Percentiles rank a stretch among this genome's conserved stretches.
These are phyloP conservation scores for Aspergillus neotritici DNA, from an alignment of 2,329 filamentous ascomycete genomes.

Conservation along the genomic window DNA sequence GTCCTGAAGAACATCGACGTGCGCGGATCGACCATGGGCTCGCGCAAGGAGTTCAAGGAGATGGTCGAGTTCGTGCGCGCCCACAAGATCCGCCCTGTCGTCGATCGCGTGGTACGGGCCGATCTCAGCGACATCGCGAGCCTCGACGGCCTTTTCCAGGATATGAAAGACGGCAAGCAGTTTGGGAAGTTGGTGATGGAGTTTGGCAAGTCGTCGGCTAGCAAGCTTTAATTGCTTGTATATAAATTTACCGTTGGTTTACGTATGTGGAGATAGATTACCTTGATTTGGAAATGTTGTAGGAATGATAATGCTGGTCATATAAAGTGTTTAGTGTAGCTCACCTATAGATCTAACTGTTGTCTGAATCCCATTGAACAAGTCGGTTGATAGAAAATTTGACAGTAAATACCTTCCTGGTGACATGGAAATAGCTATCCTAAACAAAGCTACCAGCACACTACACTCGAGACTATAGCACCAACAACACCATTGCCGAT, in stretches of 20 bases:
- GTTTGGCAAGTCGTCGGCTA: conserved; percentile 43
- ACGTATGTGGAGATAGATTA: too few relatives aligned
- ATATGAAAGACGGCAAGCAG: conserved; percentile 79
- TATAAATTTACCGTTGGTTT: too few relatives aligned
- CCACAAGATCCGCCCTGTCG: conserved; percentile 68
- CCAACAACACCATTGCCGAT: not conserved
- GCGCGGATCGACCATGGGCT: conserved; percentile 84
- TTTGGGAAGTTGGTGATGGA: conserved; percentile 91
- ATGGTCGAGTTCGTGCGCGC: conserved; percentile 78
- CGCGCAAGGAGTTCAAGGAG: conserved; percentile 77
- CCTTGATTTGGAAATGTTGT: not conserved
- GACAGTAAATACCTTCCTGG: too few relatives aligned
- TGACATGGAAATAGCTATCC: not conserved
- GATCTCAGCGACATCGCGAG: conserved; percentile 69
- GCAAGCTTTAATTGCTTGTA: conserved; percentile 34
- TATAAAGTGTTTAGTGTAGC: too few relatives aligned
- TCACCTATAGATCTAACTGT: too few relatives aligned
- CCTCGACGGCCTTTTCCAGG: conserved; percentile 78
- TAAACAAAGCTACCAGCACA: not conserved
- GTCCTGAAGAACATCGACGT: conserved; percentile 85
- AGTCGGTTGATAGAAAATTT: too few relatives aligned
- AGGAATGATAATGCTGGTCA: not conserved
- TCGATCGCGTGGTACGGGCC: conserved; percentile 63
- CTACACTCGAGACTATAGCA: not conserved
- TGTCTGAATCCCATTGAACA: too few relatives aligned